Base-by-base conservation (phyloP, 768 basidiomycete genomes). In the Amanita polypyramis region DNA sequence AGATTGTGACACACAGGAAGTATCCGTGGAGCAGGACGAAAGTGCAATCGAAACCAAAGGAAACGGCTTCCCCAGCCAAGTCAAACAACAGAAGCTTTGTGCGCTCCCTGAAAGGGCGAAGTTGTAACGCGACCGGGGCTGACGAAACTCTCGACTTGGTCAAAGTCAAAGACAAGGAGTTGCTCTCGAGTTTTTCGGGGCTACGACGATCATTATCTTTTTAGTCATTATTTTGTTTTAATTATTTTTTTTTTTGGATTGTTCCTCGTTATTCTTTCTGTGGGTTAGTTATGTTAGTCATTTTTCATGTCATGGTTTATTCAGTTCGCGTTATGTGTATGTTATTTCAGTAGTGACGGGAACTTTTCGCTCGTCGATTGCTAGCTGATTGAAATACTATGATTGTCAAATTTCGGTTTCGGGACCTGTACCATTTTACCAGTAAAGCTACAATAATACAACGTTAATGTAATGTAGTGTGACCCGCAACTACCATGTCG, bases 141-240 rank as follows among this genome's bases (percentile, higher is more conserved):
- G 23, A 32, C n/a, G n/a, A n/a, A n/a, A n/a, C n/a, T n/a, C n/a
- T n/a, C n/a, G n/a, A n/a, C n/a, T n/a, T n/a, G 37, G 33, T 29
- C 20, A 39, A 47, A 25, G 15, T 23, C 4, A 37, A 37, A 11
- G 5, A 0, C 3, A 5, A 47, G 9, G 15, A 3, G 21, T 25
- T 33, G 14, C 10, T 21, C 20, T 36, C 44, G 29, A n/a, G n/a
- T n/a, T n/a, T n/a, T n/a, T n/a, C 27, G 10, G 30, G 39, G 14
- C 29, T 48, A 1, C 47, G 47, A 33, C 45, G 45, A 9, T 48
- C 47, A 3, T n/a, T 41, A 17, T 48, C 47, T 15, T 25, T 39
- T 25, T 47, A 37, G 25, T 9, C 38, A n/a, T 39, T 38, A 3
- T 25, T 30, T 27, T 14, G 36, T 25, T n/a, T 19, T 20, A 34